Percentiles rank a stretch among this genome's conserved stretches.
These are phyloP conservation scores for Pestalotiopsis sp. DNA, from an alignment of 2,329 filamentous ascomycete species.

Conservation along the genomic window DNA sequence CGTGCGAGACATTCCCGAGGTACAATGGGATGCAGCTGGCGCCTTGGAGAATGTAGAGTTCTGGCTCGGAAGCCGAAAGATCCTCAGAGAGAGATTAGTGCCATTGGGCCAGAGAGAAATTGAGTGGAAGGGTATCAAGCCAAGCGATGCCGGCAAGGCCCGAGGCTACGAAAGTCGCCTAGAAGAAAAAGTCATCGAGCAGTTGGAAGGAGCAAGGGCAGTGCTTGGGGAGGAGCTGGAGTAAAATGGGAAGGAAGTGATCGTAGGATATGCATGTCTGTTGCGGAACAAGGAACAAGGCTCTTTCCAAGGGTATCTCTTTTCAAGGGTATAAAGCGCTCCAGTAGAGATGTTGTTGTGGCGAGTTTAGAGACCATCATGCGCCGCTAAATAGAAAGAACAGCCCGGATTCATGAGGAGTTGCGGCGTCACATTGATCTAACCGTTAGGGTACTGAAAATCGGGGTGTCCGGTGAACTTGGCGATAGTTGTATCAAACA, in stretches of 20 bases:
- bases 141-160: constrained; percentile 33
- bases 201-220: constrained; percentile 63
- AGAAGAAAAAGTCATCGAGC: constrained; percentile 73
- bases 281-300: neutral
- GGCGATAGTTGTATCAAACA: neutral
- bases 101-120: constrained; percentile 73
- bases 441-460: neutral
- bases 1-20: constrained; percentile 69
- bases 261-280: neutral
- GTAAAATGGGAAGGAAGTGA: constrained; percentile 15
- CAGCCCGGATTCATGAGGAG: neutral
- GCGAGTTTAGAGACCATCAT: neutral
- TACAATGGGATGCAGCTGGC: constrained; percentile 73
- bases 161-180: constrained; percentile 63
- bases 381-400: neutral
- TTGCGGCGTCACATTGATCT: neutral
- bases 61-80: constrained; percentile 69
- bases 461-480: neutral
- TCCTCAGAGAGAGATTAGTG: constrained; percentile 72
- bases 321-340: neutral
- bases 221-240: constrained; percentile 57
- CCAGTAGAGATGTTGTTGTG: neutral
- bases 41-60: constrained; percentile 84
- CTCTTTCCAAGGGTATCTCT: neutral
- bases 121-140: constrained; percentile 53